Evolutionary conservation across 1,139 yeast genomes (phyloP).

Genomic region (Candida sanyaensis): DNA sequence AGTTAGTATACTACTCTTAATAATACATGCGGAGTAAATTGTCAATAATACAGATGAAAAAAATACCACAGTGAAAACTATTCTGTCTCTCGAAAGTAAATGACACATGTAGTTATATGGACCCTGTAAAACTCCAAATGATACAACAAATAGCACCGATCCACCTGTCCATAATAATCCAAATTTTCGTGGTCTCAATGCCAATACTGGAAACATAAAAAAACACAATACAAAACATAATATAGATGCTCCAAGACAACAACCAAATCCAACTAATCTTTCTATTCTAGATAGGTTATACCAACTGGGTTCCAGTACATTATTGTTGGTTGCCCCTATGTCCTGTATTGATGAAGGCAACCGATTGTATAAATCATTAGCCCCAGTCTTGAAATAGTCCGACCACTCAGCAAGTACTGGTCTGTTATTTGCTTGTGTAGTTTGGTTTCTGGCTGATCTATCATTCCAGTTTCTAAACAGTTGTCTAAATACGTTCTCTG

Average conservation of each 20-base stretch:
- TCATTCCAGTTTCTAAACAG: constrained; percentile 45
- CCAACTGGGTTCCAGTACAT: constrained; percentile 51
- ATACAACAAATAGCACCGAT: constrained; percentile 77
- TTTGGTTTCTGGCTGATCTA: constrained; percentile 17
- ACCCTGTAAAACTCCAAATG: constrained; percentile 92
- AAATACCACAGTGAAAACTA: constrained; percentile 79
- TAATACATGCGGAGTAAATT: constrained; percentile 52
- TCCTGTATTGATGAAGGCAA: constrained; percentile 34
- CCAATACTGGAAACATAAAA: constrained; percentile 84
- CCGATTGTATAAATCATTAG: constrained; percentile 42
- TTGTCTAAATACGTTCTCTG: constrained; percentile 45
- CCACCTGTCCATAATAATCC: constrained; percentile 93
- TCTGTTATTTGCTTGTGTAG: constrained; percentile 13
- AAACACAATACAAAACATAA: constrained; percentile 83
- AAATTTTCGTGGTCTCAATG: constrained; percentile 88
- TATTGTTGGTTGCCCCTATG: constrained; percentile 5
- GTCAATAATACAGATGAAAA: constrained; percentile 74
- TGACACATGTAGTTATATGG: constrained; percentile 79
- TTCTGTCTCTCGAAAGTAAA: constrained; percentile 70
- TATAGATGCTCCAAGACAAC: constrained; percentile 73
- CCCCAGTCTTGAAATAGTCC: constrained; percentile 45
- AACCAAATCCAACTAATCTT: constrained; percentile 72
- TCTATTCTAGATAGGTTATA: constrained; percentile 73
- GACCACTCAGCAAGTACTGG: constrained; percentile 47
- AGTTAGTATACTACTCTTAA: constrained; percentile 75